phyloP scores from a whole-genome alignment of 192 early-diverging fungal genomes.

The Lobosporangium transversale region DNA sequence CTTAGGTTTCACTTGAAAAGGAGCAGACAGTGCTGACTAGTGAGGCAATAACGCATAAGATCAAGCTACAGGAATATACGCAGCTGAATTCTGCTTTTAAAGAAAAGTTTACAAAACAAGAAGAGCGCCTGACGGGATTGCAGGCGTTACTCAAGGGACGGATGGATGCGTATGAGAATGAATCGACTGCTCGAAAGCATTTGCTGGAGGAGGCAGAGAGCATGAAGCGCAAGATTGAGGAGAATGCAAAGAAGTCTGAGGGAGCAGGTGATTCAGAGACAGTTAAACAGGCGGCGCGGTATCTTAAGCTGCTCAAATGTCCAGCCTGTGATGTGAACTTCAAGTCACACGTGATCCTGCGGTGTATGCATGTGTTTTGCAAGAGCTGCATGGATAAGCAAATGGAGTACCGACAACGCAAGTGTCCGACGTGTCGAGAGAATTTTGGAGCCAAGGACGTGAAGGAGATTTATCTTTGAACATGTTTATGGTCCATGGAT shows the following conservation, averaged over 20 bases:
- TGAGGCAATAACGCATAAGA: slow-evolving; percentile 61
- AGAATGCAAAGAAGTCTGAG: slow-evolving; percentile 66
- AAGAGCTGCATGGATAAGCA: slow-evolving; percentile 89
- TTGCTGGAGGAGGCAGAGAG: slow-evolving; percentile 67
- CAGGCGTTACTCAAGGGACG: slow-evolving; percentile 72
- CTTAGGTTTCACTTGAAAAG: slow-evolving; percentile 66
- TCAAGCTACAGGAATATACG: slow-evolving; percentile 66
- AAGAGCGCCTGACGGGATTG: slow-evolving; percentile 68
- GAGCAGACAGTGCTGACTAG: slow-evolving; percentile 67
- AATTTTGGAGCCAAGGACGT: slow-evolving; percentile 87
- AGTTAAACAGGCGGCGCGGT: slow-evolving; percentile 40
- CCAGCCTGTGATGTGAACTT: slow-evolving; percentile 87
- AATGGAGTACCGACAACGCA: slow-evolving; percentile 88
- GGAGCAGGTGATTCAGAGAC: slow-evolving; percentile 42
- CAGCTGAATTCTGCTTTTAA: slow-evolving; percentile 68
- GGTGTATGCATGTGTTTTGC: slow-evolving; percentile 98
- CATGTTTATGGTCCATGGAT: background rate
- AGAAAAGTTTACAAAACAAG: slow-evolving; percentile 66
- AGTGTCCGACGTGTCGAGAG: slow-evolving; percentile 91
- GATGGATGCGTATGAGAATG: slow-evolving; percentile 65
- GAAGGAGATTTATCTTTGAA: slow-evolving; percentile 80
- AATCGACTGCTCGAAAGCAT: slow-evolving; percentile 65
- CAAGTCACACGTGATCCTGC: slow-evolving; percentile 80
- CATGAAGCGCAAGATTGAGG: slow-evolving; percentile 71
- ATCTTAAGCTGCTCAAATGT: slow-evolving; percentile 89